Evolutionary conservation across 306 rosid species (phyloP), one percentile per base, ranked within the genome.

Genomic region (Trifolium pratense): DNA sequence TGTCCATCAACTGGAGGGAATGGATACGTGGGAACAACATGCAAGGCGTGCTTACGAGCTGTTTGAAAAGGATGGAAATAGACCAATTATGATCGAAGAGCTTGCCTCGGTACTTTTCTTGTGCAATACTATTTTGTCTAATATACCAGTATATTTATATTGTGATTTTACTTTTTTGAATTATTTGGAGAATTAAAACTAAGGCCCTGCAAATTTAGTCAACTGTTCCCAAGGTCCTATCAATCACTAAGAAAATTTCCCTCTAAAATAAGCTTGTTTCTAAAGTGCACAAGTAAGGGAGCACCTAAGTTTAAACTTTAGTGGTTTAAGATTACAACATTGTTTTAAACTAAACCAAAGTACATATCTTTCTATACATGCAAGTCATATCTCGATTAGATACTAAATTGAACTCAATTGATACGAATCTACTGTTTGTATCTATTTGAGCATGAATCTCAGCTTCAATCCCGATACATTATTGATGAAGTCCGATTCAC

Each of bases 81-180:
- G 92, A 55, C 88, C 92, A 43, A 92, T 92, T 17, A 89, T 90
- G 92, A 90, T 92, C 13, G 96, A 92, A 80, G 98, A 92, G 66
- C 92, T 92, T 52, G 95, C 90, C 65, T 90, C 98, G 75, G 98
- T 92, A 88, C 20, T 25, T 75, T 66, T 65, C 78, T 65, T 79
- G 16, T 12, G 43, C 60, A 37, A 52, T 12, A 46, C 59, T 49
- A 20, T 9, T 51, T 21, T 63, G 36, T 59, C 66, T 32, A 66
- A 13, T 58, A 18, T 17, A 48, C 15, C 10, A 7, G 2, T 36
- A 36, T 36, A 36, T 71, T 23, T 37, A 8, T 46, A 52, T 20
- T 48, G 55, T 48, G 55, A 48, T 48, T 48, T 48, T n/a, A 48
- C 53, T n/a, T 48, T n/a, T 63, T 57, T 9, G 29, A 55, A 16